Base-by-base conservation (phyloP, 2,329 filamentous ascomycete genomes). In the Kalaharituber pfeilii region DNA sequence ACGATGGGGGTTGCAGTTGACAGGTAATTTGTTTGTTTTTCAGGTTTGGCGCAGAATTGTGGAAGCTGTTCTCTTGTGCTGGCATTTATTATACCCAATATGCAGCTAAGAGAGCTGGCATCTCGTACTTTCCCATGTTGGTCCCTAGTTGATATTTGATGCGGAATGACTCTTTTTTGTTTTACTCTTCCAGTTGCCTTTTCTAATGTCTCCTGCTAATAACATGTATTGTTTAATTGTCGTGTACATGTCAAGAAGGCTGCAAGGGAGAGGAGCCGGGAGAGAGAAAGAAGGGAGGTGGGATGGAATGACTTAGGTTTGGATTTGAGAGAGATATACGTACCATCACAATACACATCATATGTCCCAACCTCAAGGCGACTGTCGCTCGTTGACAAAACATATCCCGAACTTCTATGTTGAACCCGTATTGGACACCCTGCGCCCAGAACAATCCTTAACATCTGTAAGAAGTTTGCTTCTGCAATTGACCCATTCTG, bases 401-500 rank as follows among this genome's bases (percentile, higher is more conserved):
- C 20, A 36, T 56, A 27, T 28, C 51, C 54, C 36, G 54, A 56
- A 49, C 28, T 36, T 53, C 51, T 56, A 18, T 28, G 51, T 44
- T 56, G 54, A 52, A 56, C 56, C 13, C 56, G 54, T 26, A 42
- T 24, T 13, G 28, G 50, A 20, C 13, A 20, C 49, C n/a, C 29
- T 9, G 6, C 15, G 5, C 5, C 49, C 27, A 28, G 30, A 29
- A 51, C 15, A 26, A 56, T 58, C 29, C 45, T 51, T 44, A 59
- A 52, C 51, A 58, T 58, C 20, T 54, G 13, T 24, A 58, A 56
- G 50, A 59, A 56, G 30, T 56, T 56, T 45, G n/a, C 52, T 47
- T 58, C 56, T 1, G 51, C 58, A 51, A 59, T 7, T 5, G 51
- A 56, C 11, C 54, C 54, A 56, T 58, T 56, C 54, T 51, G 54